Evolutionary conservation across 176 grass and related monocot genomes (phyloP).

Genomic region (sorghum (Sorghum bicolor)): Sorghum_bicolor_NCBIv3 NC_012873.2:1451501-1452000

Average conservation of each 20-base stretch:
- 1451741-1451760: not conserved
- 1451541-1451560: slow-evolving; percentile 66
- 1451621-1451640: slow-evolving; percentile 53
- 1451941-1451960: not conserved
- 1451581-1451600: slow-evolving; percentile 43
- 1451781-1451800: too few relatives aligned
- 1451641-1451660: slow-evolving; percentile 51
- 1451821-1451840: too few relatives aligned
- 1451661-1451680: slow-evolving; percentile 46
- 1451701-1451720: slow-evolving; percentile 54
- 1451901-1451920: not conserved
- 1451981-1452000: not conserved
- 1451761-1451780: not conserved
- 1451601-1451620: slow-evolving; percentile 83
- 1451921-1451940: not conserved
- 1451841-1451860: not conserved
- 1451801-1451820: not conserved
- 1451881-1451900: too few relatives aligned
- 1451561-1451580: slow-evolving; percentile 90
- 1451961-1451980: not conserved
- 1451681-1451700: slow-evolving; percentile 30
- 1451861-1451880: not conserved
- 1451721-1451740: slow-evolving; percentile 52
- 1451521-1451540: slow-evolving; percentile 70
- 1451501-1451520: slow-evolving; percentile 44